Evolutionary conservation across 2,329 filamentous ascomycete genomes (phyloP), one percentile per base, ranked within the genome.

Genomic region (Aspergillus sojae): DNA sequence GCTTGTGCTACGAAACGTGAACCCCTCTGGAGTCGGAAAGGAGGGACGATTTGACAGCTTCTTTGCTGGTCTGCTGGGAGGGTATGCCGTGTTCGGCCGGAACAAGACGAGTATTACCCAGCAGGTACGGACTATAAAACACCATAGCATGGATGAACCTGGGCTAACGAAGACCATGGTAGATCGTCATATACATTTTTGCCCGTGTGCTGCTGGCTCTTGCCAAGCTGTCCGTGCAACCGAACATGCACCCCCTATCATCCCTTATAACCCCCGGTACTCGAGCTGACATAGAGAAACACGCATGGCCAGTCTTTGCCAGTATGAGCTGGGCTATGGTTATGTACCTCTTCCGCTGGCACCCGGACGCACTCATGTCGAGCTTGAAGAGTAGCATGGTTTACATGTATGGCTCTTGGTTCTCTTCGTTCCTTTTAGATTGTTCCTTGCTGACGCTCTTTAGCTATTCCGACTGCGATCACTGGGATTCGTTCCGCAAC

Each of bases 131-230:
- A 45, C 45, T 19, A 28, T n/a, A 26, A 12, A 12, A 28, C 12
- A 16, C 23, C 16, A 10, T 12, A 21, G n/a, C 10, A 12, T 12
- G 11, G 26, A 26, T 2, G 43, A 39, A 26, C 36, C 3, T 36
- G 11, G 14, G 28, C 14, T 36, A 56, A 60, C 21, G 9, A 12
- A 45, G 21, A n/a, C 16, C 2, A 9, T n/a, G 48, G 21, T 60
- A 99, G 84, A 99, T 99, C 76, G 93, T 97, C 78, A 92, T 98
- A 72, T 99, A 99, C 82, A 91, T 99, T 67, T 97, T 97, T 75
- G 95, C 95, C 55, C 89, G 95, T 68, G 95, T 97, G 19, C 85
- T 91, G 65, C 86, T 99, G 39, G 92, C 92, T 10, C 81, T 96
- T 28, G 95, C 94, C 36, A 92, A 93, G 74, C 82, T 98, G 62